Base-by-base conservation (phyloP, 306 rosid genomes). In the Castanea crenata region DNA sequence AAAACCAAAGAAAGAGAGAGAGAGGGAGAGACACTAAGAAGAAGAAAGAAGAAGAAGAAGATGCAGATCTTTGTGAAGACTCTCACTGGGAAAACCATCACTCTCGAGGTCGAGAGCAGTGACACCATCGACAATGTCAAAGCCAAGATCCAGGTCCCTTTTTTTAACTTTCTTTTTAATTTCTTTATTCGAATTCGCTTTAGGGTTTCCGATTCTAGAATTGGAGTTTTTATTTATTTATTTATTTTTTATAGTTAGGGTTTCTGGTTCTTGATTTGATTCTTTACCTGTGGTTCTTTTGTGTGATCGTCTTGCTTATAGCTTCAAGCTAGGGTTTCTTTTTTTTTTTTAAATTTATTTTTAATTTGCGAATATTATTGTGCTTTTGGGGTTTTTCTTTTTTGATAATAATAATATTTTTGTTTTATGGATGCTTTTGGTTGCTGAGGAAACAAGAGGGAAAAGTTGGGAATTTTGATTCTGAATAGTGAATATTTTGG, bases 21-120 rank as follows among this genome's bases (percentile, higher is more conserved):
- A 49, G n/a, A n/a, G n/a, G n/a, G n/a, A n/a, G n/a, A n/a, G n/a
- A n/a, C n/a, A n/a, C n/a, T n/a, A n/a, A n/a, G n/a, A n/a, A n/a
- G n/a, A n/a, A 19, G 38, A 34, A 16, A 12, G 27, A 63, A 3
- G 5, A 63, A 5, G n/a, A 29, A 31, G 32, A 16, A 31, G 18
- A 67, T 67, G 72, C 72, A 67, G 72, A 67, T 67, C 25, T 67
- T 67, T 67, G 72, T 67, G 52, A 67, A 67, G 38, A 67, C 72
- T 49, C 72, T 67, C 27, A 67, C 72, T 12, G 72, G 72, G 52
- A 67, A 67, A 49, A 67, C 72, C 16, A 67, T 67, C 16, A 67
- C 72, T 35, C 72, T 67, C 72, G 72, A 67, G 72, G 72, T 67
- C 51, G 72, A 67, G 72, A 67, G 72, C 52, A 67, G 72, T 35